Conservation (phyloP, 345 rosid species). For the Barbarea vulgaris region DNA sequence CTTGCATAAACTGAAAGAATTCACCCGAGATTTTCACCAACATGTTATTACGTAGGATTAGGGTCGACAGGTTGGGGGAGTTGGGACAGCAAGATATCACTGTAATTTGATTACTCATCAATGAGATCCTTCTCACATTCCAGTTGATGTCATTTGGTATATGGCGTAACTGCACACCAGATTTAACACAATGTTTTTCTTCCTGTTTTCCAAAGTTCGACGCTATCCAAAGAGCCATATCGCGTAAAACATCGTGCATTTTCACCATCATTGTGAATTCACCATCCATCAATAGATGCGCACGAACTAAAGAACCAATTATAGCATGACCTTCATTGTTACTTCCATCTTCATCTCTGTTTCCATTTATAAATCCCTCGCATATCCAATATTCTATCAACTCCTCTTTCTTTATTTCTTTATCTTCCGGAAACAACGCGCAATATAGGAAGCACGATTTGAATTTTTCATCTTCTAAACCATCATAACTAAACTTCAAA, state of each 20-base stretch:
- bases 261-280: background rate
- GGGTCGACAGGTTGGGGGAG: background rate
- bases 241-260: background rate
- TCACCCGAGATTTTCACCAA: background rate
- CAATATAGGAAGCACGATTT: no score
- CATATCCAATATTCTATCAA: no score
- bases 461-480: no score
- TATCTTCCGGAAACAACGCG: no score
- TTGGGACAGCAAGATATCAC: background rate
- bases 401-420: no score
- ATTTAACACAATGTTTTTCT: background rate
- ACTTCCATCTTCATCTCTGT: no score
- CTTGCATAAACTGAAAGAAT: constrained; percentile 37
- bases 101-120: background rate
- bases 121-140: background rate
- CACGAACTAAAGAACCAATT: background rate
- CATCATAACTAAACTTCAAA: no score
- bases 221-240: background rate
- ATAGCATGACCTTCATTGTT: background rate
- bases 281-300: background rate
- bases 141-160: background rate
- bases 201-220: background rate
- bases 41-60: background rate
- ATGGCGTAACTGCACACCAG: background rate
- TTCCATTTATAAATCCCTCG: no score